Evolutionary conservation across 2,329 filamentous ascomycete genomes (phyloP).

Genomic region (Colletotrichum camelliae): DNA sequence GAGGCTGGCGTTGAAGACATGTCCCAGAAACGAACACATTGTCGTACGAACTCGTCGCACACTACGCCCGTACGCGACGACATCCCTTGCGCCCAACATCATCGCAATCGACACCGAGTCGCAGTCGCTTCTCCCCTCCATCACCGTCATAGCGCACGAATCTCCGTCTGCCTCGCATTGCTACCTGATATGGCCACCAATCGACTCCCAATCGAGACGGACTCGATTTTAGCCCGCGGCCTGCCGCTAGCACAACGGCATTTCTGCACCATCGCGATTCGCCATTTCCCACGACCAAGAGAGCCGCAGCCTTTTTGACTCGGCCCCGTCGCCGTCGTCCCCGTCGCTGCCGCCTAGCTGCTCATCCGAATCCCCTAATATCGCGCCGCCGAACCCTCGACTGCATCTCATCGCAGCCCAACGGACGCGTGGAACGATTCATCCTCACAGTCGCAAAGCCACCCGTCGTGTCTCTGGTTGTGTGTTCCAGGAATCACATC

Average conservation of each 20-base stretch:
- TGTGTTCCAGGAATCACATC: neutral
- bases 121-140: neutral
- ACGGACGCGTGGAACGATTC: neutral
- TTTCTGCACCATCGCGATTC: neutral
- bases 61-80: neutral
- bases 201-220: neutral
- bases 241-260: neutral
- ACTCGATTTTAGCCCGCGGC: neutral
- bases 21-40: neutral
- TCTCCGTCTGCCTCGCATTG: neutral
- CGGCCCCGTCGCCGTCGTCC: neutral
- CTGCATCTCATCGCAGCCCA: neutral
- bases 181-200: neutral
- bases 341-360: neutral
- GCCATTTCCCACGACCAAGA: neutral
- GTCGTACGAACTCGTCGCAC: neutral
- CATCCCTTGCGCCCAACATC: neutral
- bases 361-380: neutral
- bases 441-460: neutral
- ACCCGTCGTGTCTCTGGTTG: neutral
- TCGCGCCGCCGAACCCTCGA: neutral
- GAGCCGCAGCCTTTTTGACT: neutral
- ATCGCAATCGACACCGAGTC: neutral
- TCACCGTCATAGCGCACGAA: neutral
- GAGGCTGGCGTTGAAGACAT: neutral